Conservation (phyloP, 768 basidiomycete genomes). For the Neoboletus subvelutipes region DNA sequence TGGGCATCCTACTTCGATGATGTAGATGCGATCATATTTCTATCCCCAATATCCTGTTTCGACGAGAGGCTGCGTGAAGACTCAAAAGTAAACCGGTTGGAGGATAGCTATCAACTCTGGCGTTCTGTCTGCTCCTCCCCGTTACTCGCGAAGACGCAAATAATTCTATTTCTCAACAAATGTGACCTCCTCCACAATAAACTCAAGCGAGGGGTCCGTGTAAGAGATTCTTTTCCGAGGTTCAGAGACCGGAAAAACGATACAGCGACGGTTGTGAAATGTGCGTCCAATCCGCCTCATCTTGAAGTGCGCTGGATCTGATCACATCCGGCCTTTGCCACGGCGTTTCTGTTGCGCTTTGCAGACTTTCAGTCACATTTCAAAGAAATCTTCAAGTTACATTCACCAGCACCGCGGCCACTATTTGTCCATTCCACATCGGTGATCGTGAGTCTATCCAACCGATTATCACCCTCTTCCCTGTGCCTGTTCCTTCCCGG, state of each 20-base stretch:
- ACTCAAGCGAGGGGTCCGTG: conserved; percentile 61
- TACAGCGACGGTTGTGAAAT: conserved; percentile 63
- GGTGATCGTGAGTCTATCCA: conserved; percentile 58
- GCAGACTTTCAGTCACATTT: conserved; percentile 81
- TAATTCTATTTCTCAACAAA: conserved; percentile 59
- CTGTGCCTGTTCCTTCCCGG: conserved; percentile 7
- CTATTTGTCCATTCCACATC: conserved; percentile 77
- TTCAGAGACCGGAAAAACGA: conserved; percentile 76
- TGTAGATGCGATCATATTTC: conserved; percentile 82
- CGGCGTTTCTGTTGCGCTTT: not conserved
- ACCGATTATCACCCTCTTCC: not conserved
- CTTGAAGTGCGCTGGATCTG: conserved; percentile 1
- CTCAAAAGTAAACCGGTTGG: conserved; percentile 64
- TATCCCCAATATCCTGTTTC: conserved; percentile 72
- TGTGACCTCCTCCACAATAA: conserved; percentile 75
- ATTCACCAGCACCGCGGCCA: conserved; percentile 62
- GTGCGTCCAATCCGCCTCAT: conserved; percentile 41
- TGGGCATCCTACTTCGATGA: conserved; percentile 86
- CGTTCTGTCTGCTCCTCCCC: conserved; percentile 69
- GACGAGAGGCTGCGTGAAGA: conserved; percentile 78
- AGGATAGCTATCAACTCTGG: conserved; percentile 79
- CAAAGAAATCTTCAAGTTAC: conserved; percentile 63
- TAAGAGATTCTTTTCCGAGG: conserved; percentile 69
- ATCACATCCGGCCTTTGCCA: conserved; percentile 3
- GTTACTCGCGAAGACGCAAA: conserved; percentile 57